These are phyloP conservation scores for Taphrina communis DNA, from an alignment of 1,139 yeast genomes.

Conservation along the genomic window DNA sequence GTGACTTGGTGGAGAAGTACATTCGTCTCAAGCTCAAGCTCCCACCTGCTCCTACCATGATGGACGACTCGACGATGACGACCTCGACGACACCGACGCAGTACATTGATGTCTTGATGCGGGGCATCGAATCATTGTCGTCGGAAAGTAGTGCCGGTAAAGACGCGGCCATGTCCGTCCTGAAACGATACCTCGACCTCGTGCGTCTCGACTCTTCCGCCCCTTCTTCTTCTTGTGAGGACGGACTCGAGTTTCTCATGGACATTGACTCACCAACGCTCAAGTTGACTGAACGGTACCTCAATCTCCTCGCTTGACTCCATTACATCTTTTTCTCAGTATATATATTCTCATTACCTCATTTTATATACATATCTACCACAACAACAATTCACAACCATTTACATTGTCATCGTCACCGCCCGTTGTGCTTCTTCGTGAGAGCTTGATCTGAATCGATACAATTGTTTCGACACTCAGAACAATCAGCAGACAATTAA, in stretches of 20 bases:
- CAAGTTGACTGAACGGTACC: constrained; percentile 6
- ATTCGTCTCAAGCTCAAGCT: neutral
- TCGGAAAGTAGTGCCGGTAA: neutral
- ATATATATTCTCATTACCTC: neutral
- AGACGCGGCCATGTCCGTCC: neutral
- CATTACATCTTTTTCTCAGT: neutral
- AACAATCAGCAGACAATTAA: too few species aligned
- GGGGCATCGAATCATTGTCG: neutral
- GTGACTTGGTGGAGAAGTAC: neutral
- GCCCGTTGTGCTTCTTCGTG: too few species aligned
- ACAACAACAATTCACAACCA: neutral
- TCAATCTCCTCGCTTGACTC: neutral
- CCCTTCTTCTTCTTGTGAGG: neutral
- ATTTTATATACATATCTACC: neutral
- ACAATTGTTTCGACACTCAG: too few species aligned
- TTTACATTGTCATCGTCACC: neutral
- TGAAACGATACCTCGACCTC: neutral
- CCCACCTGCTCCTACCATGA: too few species aligned
- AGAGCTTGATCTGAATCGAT: too few species aligned
- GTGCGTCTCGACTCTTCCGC: neutral
- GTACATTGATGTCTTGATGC: neutral
- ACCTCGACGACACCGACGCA: too few species aligned
- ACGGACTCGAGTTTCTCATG: constrained; percentile 7
- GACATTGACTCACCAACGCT: neutral
- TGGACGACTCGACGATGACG: too few species aligned